These are phyloP conservation scores for Didymella exigua DNA, from an alignment of 2,329 filamentous ascomycete species.

Conservation along the genomic window DNA sequence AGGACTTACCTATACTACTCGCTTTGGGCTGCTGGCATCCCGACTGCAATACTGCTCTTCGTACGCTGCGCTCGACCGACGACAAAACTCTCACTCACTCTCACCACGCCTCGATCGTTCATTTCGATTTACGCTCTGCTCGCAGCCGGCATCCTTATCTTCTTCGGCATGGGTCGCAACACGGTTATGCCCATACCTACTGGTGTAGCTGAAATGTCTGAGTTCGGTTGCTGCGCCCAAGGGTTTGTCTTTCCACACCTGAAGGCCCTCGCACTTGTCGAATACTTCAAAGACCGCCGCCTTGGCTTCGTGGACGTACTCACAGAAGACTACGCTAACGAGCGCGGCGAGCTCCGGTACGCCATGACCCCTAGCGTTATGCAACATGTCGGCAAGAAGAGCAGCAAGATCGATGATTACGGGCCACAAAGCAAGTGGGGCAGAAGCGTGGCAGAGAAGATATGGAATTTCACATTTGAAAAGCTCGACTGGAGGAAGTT, in stretches of 20 bases:
- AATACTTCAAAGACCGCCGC: constrained; percentile 41
- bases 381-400: constrained; percentile 53
- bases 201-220: constrained; percentile 50
- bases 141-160: constrained; percentile 34
- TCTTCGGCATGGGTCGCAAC: constrained; percentile 50
- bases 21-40: constrained; percentile 25
- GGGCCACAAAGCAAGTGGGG: constrained; percentile 35
- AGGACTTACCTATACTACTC: constrained; percentile 46
- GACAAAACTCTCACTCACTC: constrained; percentile 26
- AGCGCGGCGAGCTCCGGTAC: constrained; percentile 48
- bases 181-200: constrained; percentile 46
- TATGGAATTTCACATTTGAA: constrained; percentile 51
- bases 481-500: constrained; percentile 34
- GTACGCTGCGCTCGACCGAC: constrained; percentile 31
- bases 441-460: constrained; percentile 42
- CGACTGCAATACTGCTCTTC: constrained; percentile 33
- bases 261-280: constrained; percentile 33
- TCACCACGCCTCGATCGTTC: constrained; percentile 29
- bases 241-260: constrained; percentile 52
- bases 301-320: constrained; percentile 50
- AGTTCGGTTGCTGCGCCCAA: constrained; percentile 54
- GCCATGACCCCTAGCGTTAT: constrained; percentile 52
- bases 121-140: constrained; percentile 26
- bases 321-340: constrained; percentile 51
- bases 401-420: constrained; percentile 43